Evolutionary conservation across 306 rosid species (phyloP).

Genomic region (Vachellia collinsii): DNA sequence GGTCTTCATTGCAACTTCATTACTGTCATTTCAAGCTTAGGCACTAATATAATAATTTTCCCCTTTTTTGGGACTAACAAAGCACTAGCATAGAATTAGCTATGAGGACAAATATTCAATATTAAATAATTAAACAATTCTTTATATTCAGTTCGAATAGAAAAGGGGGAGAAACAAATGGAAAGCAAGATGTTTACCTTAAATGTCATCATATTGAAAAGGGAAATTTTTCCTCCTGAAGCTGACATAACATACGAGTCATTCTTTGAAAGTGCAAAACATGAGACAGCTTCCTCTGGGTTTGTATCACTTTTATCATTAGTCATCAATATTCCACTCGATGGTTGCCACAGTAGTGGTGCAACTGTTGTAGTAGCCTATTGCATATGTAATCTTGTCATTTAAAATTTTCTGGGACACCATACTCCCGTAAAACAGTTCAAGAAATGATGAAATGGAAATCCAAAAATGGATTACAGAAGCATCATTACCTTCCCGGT

Average conservation of each 20-base stretch:
- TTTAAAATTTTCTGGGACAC: conserved; percentile 39
- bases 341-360: conserved; percentile 97
- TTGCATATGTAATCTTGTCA: conserved; percentile 37
- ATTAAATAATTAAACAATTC: conserved; percentile 8
- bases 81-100: conserved; percentile 9
- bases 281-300: conserved; percentile 94
- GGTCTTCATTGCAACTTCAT: conserved; percentile 21
- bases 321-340: conserved; percentile 98
- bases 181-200: conserved; percentile 59
- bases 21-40: conserved; percentile 12
- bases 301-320: conserved; percentile 87
- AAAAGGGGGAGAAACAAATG: conserved; percentile 13
- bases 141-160: conserved; percentile 12
- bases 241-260: conserved; percentile 99
- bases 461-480: conserved; percentile 28
- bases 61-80: not conserved
- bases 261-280: conserved; percentile 98
- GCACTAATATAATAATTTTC: not conserved
- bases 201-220: conserved; percentile 99
- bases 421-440: not conserved
- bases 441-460: conserved; percentile 35
- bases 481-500: conserved; percentile 61
- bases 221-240: conserved; percentile 97
- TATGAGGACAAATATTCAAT: conserved; percentile 5
- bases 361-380: conserved; percentile 77